Conservation (phyloP, 768 basidiomycete genomes). For the Trametes coccinea region DNA sequence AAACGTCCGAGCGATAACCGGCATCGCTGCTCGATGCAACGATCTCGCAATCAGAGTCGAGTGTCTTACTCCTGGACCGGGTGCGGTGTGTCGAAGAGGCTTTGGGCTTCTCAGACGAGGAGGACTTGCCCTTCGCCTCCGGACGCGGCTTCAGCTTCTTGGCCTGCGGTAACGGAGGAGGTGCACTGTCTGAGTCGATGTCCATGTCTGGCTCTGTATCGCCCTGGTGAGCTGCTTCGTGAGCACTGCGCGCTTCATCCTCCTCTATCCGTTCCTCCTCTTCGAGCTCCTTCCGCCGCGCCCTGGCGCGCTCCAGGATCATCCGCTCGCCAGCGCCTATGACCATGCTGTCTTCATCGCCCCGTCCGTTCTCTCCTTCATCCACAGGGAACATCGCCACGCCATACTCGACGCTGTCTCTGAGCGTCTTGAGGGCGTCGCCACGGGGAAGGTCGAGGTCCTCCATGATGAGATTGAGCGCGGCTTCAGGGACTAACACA, state of each 20-base stretch:
- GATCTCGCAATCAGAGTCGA: neutral
- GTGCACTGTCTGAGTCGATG: slow-evolving; percentile 4
- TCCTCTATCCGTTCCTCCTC: slow-evolving; percentile 37
- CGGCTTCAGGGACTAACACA: slow-evolving; percentile 89
- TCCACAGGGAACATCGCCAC: slow-evolving; percentile 81
- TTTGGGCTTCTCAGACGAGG: neutral
- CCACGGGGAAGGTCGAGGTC: slow-evolving; percentile 55
- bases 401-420: slow-evolving; percentile 81
- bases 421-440: slow-evolving; percentile 59
- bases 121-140: neutral
- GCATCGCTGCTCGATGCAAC: slow-evolving; percentile 16
- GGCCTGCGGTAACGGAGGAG: neutral
- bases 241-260: slow-evolving; percentile 9
- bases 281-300: slow-evolving; percentile 42
- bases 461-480: slow-evolving; percentile 76
- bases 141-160: slow-evolving; percentile 4
- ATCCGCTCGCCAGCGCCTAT: slow-evolving; percentile 44
- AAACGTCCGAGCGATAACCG: slow-evolving; percentile 3
- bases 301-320: slow-evolving; percentile 45
- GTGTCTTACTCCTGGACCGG: neutral
- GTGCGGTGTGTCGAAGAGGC: neutral
- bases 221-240: neutral
- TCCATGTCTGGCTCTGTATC: slow-evolving; percentile 3
- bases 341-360: neutral
- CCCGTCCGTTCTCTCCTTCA: slow-evolving; percentile 31